Percentiles rank a stretch among this genome's conserved stretches.
Evolutionary conservation across 2,329 filamentous ascomycete species (phyloP).

Genomic region (Penicillium sp.): DNA sequence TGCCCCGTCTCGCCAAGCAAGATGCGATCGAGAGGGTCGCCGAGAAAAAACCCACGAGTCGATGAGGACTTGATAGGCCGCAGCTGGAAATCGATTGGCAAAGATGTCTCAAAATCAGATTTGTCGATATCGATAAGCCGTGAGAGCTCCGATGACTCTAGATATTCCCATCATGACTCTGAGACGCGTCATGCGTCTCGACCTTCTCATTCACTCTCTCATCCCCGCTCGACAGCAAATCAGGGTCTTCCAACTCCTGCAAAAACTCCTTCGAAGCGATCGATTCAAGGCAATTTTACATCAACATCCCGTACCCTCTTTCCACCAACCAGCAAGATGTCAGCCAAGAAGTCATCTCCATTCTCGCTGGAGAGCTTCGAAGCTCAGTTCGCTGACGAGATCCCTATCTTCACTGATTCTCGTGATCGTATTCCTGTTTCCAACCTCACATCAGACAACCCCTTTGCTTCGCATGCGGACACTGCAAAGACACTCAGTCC

Average conservation of each 20-base stretch:
- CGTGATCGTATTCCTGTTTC: conserved; percentile 60
- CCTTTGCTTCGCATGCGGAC: conserved; percentile 43
- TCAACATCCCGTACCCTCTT: conserved; percentile 58
- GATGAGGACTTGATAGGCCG: conserved; percentile 4
- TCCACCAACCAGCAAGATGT: conserved; percentile 49
- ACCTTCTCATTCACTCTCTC: conserved; percentile 20
- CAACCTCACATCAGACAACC: conserved; percentile 56
- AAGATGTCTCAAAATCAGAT: neutral
- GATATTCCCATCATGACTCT: neutral
- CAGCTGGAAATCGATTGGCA: neutral
- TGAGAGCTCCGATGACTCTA: too few relatives aligned
- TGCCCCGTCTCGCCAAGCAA: conserved; percentile 24
- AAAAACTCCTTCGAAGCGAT: conserved; percentile 61
- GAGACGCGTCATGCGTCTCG: too few relatives aligned
- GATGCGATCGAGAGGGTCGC: conserved; percentile 25
- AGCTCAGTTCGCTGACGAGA: conserved; percentile 33
- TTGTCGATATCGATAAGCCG: neutral
- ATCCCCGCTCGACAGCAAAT: conserved; percentile 22
- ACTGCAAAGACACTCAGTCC: neutral
- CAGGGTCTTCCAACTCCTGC: conserved; percentile 62
- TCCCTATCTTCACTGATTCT: conserved; percentile 64
- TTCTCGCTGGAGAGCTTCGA: conserved; percentile 50
- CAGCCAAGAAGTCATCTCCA: conserved; percentile 50
- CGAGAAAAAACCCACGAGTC: conserved; percentile 25
- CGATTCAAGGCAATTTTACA: conserved; percentile 47